A percentile compares a stretch with the other conserved stretches of the same genome.
These are phyloP conservation scores for Trametes gibbosa DNA, from an alignment of 768 basidiomycete genomes.

Conservation along the genomic window DNA sequence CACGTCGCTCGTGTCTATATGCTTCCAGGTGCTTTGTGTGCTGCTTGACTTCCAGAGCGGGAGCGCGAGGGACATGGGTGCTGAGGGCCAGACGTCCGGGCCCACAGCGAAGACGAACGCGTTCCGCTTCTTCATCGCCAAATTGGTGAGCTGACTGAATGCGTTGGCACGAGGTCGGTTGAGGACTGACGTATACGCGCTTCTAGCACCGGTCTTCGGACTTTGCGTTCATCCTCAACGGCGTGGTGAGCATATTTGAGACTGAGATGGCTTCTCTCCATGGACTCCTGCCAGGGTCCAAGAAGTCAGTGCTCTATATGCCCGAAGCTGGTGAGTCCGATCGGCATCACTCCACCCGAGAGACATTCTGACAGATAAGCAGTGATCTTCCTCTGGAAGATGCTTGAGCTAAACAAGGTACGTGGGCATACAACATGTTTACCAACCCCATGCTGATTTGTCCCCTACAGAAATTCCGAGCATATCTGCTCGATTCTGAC, in stretches of 20 bases:
- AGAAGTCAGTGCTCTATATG: slow-evolving; percentile 76
- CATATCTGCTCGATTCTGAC: slow-evolving; percentile 78
- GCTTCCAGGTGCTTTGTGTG: slow-evolving; percentile 74
- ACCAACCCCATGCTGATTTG: neutral
- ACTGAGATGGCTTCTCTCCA: slow-evolving; percentile 75
- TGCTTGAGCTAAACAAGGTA: slow-evolving; percentile 91
- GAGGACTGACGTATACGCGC: too few relatives aligned
- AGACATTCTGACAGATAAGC: neutral
- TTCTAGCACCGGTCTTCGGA: slow-evolving; percentile 89
- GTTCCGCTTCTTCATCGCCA: slow-evolving; percentile 89
- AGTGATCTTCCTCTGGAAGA: slow-evolving; percentile 88
- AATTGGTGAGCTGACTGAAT: slow-evolving; percentile 59
- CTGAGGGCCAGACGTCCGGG: slow-evolving; percentile 42
- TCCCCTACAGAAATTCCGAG: slow-evolving; percentile 78
- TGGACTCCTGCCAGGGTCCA: slow-evolving; percentile 82
- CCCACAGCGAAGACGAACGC: slow-evolving; percentile 77
- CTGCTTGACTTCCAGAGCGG: slow-evolving; percentile 82
- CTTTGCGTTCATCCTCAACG: slow-evolving; percentile 78
- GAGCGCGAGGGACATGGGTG: slow-evolving; percentile 53
- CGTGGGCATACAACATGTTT: neutral
- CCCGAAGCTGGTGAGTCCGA: slow-evolving; percentile 71
- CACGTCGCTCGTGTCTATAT: slow-evolving; percentile 67
- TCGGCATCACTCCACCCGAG: neutral
- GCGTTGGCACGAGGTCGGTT: too few relatives aligned
- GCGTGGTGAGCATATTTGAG: slow-evolving; percentile 63